A percentile compares a stretch with the other conserved stretches of the same genome.
Evolutionary conservation across 257 asterid genomes (phyloP).

Genomic region (Plectranthus barbatus): DNA sequence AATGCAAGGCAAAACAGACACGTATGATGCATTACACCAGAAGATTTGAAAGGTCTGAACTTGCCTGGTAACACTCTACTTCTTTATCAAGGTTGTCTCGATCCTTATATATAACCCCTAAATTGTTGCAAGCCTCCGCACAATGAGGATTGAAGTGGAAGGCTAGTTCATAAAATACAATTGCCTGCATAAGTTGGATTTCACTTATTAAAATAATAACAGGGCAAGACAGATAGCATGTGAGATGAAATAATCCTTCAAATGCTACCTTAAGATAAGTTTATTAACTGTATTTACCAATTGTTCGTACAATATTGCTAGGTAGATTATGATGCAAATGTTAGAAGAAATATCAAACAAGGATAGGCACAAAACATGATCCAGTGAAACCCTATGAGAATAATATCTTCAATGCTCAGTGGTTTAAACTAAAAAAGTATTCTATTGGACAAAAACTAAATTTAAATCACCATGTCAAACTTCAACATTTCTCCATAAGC

Average conservation of each 20-base stretch:
- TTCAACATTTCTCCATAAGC: slow-evolving; percentile 99
- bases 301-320: background rate
- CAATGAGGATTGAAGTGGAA: slow-evolving; percentile 99
- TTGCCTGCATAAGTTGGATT: slow-evolving; percentile 61
- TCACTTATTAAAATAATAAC: background rate
- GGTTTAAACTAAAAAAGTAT: background rate
- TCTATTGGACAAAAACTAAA: background rate
- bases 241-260: background rate
- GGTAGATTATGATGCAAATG: background rate
- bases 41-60: slow-evolving; percentile 19
- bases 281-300: slow-evolving; percentile 4
- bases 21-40: background rate
- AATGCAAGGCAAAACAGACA: slow-evolving; percentile 37
- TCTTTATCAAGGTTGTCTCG: slow-evolving; percentile 99
- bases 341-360: slow-evolving; percentile 1
- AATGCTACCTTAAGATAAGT: background rate
- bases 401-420: slow-evolving; percentile 8
- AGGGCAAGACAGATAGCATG: background rate
- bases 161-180: slow-evolving; percentile 96
- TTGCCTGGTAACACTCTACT: slow-evolving; percentile 96
- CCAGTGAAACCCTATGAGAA: background rate
- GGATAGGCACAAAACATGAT: background rate
- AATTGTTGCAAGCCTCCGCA: slow-evolving; percentile 99
- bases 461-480: slow-evolving; percentile 85
- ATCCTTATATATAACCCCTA: slow-evolving; percentile 97